Evolutionary conservation across 177 flowering plant genomes (phyloP), one percentile per base, ranked within the genome.

Genomic region (Vitis hybrid): DNA sequence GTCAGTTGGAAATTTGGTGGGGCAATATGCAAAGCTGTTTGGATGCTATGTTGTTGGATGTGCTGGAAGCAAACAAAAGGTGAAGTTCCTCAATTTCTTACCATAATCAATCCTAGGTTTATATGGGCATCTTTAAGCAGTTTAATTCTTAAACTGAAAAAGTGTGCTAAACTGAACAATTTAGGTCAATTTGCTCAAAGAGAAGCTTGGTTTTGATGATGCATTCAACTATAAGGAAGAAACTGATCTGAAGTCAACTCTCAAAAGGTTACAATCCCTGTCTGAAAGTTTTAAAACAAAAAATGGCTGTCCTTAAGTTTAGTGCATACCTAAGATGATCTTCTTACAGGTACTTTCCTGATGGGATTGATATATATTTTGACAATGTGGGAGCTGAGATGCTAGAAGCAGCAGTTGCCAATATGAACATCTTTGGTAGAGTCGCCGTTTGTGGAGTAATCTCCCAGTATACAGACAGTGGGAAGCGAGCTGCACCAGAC

Each of bases 201-300:
- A 82, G 10, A 79, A 84, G 79, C 87, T 89, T 57, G 92, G 92
- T 57, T 90, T 88, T 67, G 91, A 90, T 75, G 92, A 84, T 62
- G 92, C 91, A 52, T 90, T 90, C 83, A 90, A 90, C 72, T 91
- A 91, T 74, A 91, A 81, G 73, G 89, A 89, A 67, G 91, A 84
- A 75, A 57, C 82, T 51, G 88, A 91, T 79, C 74, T 87, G 11
- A 86, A 81, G 18, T 72, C 87, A 15, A 61, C 96, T 45, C 86
- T 91, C 21, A 78, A 84, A 72, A 89, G 86, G 95, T 87, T 19
- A 68, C 55, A 51, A 21, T 26, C 30, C 49, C 14, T n/a, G 52
- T 30, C 10, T 0, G 14, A 23, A 10, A 7, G 10, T 60, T 48
- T n/a, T 26, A 3, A 26, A 26, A 26, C 30, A 26, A 26, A 26